phyloP scores from a whole-genome alignment of 495 filamentous ascomycete species.

The Annulohypoxylon nitens region DNA sequence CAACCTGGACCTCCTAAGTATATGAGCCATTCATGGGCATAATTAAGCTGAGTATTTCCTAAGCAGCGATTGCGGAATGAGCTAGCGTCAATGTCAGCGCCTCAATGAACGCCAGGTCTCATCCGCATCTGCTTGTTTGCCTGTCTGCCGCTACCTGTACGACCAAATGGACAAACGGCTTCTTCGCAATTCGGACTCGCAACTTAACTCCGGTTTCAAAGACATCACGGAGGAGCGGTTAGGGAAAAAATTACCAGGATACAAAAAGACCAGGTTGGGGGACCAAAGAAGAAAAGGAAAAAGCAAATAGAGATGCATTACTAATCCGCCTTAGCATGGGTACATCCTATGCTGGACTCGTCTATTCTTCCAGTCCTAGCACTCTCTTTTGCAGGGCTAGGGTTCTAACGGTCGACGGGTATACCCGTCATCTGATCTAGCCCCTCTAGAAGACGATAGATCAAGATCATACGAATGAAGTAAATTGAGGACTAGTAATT shows the following conservation, averaged over 20 bases:
- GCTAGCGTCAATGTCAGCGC: neutral
- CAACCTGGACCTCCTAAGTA: neutral
- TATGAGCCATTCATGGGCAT: neutral
- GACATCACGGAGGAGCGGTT: neutral
- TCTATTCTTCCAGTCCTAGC: neutral
- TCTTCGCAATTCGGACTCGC: slow-evolving; percentile 6
- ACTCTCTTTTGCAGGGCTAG: neutral
- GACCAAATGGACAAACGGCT: slow-evolving; percentile 11
- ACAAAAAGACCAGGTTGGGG: neutral
- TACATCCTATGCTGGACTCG: neutral
- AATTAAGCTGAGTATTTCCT: neutral
- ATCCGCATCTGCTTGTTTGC: neutral
- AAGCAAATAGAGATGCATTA: neutral
- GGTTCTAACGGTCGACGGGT: slow-evolving; percentile 29
- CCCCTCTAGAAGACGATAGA: neutral
- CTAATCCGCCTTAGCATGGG: neutral
- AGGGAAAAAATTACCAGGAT: neutral
- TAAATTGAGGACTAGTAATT: neutral
- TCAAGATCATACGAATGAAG: neutral
- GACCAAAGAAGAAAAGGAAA: neutral
- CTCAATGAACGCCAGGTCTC: slow-evolving; percentile 15
- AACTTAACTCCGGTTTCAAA: neutral
- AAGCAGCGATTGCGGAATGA: neutral
- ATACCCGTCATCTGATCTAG: slow-evolving; percentile 9
- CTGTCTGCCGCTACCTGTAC: neutral